These are phyloP conservation scores for Xylaria longipes DNA, from an alignment of 495 filamentous ascomycete species.

Conservation along the genomic window DNA sequence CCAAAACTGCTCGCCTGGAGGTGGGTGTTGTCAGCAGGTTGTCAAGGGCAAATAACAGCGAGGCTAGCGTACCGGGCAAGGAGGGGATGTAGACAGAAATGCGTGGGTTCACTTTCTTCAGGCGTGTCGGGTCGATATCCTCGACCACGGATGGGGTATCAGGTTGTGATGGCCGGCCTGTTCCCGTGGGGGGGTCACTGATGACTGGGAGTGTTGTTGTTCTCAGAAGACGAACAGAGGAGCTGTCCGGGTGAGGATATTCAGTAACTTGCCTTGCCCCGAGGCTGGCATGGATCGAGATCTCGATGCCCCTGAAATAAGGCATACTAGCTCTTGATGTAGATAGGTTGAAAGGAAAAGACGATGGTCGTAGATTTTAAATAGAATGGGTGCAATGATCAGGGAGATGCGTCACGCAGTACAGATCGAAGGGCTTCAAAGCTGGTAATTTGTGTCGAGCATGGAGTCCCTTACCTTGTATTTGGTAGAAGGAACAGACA, in stretches of 20 bases:
- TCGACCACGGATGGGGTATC: constrained; percentile 8
- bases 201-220: constrained; percentile 20
- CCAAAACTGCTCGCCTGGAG: constrained; percentile 52
- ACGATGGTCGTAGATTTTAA: neutral
- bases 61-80: constrained; percentile 45
- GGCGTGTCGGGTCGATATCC: constrained; percentile 29
- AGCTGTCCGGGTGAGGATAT: constrained; percentile 59
- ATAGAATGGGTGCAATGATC: neutral
- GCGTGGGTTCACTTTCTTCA: constrained; percentile 45
- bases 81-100: constrained; percentile 60
- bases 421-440: neutral
- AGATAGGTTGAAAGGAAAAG: neutral
- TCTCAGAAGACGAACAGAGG: constrained; percentile 43
- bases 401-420: neutral
- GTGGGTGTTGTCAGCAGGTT: constrained; percentile 14
- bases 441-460: neutral
- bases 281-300: constrained; percentile 46
- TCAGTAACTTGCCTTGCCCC: constrained; percentile 47
- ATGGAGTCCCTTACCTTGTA: neutral
- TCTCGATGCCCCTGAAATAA: constrained; percentile 52
- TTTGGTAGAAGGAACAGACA: neutral
- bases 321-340: constrained; percentile 48
- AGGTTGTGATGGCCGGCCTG: constrained; percentile 8
- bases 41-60: neutral
- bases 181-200: constrained; percentile 14